phyloP scores from a whole-genome alignment of 2,329 filamentous ascomycete genomes.

The Ustilaginoidea virens region DNA sequence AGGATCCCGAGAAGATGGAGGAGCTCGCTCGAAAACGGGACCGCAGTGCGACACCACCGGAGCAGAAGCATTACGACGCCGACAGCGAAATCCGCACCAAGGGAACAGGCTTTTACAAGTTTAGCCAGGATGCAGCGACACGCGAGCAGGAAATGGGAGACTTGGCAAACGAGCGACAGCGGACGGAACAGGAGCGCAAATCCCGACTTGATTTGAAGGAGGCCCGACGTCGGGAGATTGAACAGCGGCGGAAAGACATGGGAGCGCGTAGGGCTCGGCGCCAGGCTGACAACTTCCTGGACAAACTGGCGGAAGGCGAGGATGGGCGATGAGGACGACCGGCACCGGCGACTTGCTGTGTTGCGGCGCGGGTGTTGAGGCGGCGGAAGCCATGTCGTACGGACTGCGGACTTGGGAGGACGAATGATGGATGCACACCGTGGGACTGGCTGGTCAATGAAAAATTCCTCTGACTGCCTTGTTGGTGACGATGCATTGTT shows the following conservation, averaged over 20 bases:
- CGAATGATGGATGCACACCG: no score
- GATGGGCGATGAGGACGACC: slow-evolving; percentile 1
- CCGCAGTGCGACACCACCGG: slow-evolving; percentile 63
- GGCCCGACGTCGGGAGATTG: slow-evolving; percentile 45
- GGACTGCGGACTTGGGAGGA: no score
- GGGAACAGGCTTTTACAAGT: slow-evolving; percentile 84
- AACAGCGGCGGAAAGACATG: slow-evolving; percentile 46
- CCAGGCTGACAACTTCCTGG: slow-evolving; percentile 59
- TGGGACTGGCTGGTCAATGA: no score
- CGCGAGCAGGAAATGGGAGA: slow-evolving; percentile 58
- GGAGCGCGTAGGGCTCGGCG: slow-evolving; percentile 46
- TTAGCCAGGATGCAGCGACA: slow-evolving; percentile 58
- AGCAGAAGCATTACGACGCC: slow-evolving; percentile 73
- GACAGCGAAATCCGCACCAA: slow-evolving; percentile 70
- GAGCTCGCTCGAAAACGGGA: slow-evolving; percentile 65
- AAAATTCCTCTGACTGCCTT: no score
- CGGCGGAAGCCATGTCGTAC: neutral
- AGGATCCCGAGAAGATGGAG: slow-evolving; percentile 59
- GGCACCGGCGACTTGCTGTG: no score
- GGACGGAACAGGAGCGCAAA: slow-evolving; percentile 49
- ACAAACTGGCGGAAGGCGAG: slow-evolving; percentile 26
- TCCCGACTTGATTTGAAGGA: slow-evolving; percentile 41
- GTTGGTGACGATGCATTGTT: no score
- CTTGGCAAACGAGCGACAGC: slow-evolving; percentile 48
- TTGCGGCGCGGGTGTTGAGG: no score